phyloP scores from a whole-genome alignment of 257 asterid genomes.

The Anisodus acutangulus region DNA sequence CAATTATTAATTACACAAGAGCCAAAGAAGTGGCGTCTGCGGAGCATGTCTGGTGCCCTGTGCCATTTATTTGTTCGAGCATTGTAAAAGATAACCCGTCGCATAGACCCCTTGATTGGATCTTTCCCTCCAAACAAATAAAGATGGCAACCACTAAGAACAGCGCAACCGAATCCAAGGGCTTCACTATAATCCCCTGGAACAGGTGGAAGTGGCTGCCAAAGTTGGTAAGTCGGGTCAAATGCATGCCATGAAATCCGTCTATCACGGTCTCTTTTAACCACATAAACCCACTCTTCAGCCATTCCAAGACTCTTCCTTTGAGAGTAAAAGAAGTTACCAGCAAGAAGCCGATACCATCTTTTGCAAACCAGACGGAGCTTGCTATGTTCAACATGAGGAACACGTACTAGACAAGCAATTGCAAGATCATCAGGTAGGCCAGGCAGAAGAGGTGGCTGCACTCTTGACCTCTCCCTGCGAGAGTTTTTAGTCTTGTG shows the following conservation, averaged over 20 bases:
- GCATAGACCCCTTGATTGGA: constrained; percentile 49
- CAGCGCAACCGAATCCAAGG: constrained; percentile 57
- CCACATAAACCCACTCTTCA: constrained; percentile 53
- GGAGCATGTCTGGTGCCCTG: constrained; percentile 55
- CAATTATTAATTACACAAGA: constrained; percentile 53
- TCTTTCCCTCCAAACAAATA: constrained; percentile 55
- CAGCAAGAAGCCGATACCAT: constrained; percentile 53
- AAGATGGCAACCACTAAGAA: constrained; percentile 52
- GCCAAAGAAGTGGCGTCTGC: constrained; percentile 51
- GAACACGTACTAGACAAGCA: constrained; percentile 54
- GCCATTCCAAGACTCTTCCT: constrained; percentile 55
- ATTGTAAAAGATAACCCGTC: constrained; percentile 54
- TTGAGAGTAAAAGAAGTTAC: constrained; percentile 49
- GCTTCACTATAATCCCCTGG: constrained; percentile 53
- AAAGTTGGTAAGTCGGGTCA: constrained; percentile 49
- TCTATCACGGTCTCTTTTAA: constrained; percentile 54
- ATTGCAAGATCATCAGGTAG: constrained; percentile 58
- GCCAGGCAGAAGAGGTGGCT: constrained; percentile 53
- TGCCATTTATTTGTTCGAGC: constrained; percentile 56
- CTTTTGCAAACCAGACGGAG: constrained; percentile 56
- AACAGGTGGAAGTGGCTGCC: constrained; percentile 59
- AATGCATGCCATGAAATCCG: constrained; percentile 57
- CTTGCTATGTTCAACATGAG: constrained; percentile 53
- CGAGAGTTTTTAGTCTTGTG: constrained; percentile 45
- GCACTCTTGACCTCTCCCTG: constrained; percentile 47